Base-by-base conservation (phyloP, 805 yeast genomes). In the Sungouiozyma ichnusensis region DNA sequence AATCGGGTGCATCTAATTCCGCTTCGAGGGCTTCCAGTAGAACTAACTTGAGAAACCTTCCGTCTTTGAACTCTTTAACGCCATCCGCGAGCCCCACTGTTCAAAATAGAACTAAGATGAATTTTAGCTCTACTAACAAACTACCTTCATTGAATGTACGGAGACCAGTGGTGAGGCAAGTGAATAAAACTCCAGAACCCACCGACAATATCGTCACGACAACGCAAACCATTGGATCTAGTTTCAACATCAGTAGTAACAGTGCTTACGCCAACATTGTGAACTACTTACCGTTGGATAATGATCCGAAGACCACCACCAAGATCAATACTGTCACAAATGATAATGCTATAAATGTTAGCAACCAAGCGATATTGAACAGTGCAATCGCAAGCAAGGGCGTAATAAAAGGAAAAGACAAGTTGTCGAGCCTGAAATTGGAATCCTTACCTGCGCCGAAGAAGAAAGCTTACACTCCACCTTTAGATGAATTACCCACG, bases 401-500 rank as follows among this genome's bases (percentile, higher is more conserved):
- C 3, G 20, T 16, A 7, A 24, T 7, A 11, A 24, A 11, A 24
- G 29, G 29, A 11, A 24, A 24, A 11, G 29, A 24, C 29, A 14
- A 16, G 7, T 17, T 35, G 18, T 19, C 16, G 15, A 14, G 19
- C 16, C 39, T 57, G 20, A 49, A 71, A 47, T 73, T 77, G 53
- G 83, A 84, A 3, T 68, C 75, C 0, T 56, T 73, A 36, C 64
- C 72, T 35, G 57, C 57, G 34, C 57, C 62, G 13, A 55, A 54
- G 40, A 54, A 55, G 18, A 57, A 48, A 35, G 54, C 50, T n/a
- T 41, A 48, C 17, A 67, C 74, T 41, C 85, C 87, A 2, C 68
- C 82, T 34, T 84, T 81, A 3, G 77, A 76, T 38, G 76, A 61
- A 48, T 11, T 24, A 24, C 54, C 60, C 2, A 49, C 48, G 5